Conservation (phyloP, 306 rosid genomes). For the Vigna nakashimae region DNA sequence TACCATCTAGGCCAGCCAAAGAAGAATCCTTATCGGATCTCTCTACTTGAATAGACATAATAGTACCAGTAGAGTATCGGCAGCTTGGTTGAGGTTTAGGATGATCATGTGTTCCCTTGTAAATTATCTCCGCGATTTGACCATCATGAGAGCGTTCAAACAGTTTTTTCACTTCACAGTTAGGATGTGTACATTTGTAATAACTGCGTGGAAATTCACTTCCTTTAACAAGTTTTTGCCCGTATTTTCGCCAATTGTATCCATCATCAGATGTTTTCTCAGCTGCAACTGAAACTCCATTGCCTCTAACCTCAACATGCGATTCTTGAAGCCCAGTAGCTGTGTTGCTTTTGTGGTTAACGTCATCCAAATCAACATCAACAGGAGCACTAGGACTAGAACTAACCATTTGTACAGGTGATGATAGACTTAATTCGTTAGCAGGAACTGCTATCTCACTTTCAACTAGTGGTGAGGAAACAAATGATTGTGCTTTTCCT, state of each 20-base stretch:
- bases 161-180: slow-evolving; percentile 97
- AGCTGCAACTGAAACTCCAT: slow-evolving; percentile 56
- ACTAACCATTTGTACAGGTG: slow-evolving; percentile 61
- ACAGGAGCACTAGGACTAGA: slow-evolving; percentile 58
- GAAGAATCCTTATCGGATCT: slow-evolving; percentile 69
- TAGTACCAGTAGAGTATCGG: slow-evolving; percentile 68
- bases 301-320: slow-evolving; percentile 64
- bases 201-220: slow-evolving; percentile 99
- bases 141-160: slow-evolving; percentile 96
- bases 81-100: slow-evolving; percentile 96
- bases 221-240: slow-evolving; percentile 97
- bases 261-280: slow-evolving; percentile 85
- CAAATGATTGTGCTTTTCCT: slow-evolving; percentile 58
- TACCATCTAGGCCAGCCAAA: slow-evolving; percentile 79
- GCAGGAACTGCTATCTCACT: slow-evolving; percentile 65
- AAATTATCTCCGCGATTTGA: slow-evolving; percentile 91
- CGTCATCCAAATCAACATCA: slow-evolving; percentile 69
- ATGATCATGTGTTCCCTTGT: slow-evolving; percentile 97
- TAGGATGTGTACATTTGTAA: slow-evolving; percentile 97
- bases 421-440: slow-evolving; percentile 64
- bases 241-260: slow-evolving; percentile 97
- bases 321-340: slow-evolving; percentile 61
- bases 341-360: slow-evolving; percentile 60
- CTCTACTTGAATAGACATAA: slow-evolving; percentile 71
- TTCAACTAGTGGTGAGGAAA: slow-evolving; percentile 62